These are phyloP conservation scores for Boletus pseudo-olivaceus DNA, from an alignment of 768 basidiomycete species.

Conservation along the genomic window DNA sequence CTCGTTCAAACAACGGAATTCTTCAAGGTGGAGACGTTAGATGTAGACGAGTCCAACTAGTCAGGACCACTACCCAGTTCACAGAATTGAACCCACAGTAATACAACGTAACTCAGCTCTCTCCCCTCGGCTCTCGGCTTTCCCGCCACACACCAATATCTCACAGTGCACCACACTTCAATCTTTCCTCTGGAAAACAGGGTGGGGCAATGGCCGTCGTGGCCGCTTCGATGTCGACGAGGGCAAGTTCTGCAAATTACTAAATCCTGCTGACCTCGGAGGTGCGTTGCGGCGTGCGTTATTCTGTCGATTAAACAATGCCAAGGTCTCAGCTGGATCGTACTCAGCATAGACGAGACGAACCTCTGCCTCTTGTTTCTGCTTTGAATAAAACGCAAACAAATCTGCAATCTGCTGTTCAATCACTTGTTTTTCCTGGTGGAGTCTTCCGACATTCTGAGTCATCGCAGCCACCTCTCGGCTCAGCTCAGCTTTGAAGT, in stretches of 20 bases:
- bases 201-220: slow-evolving; percentile 30
- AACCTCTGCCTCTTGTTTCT: slow-evolving; percentile 43
- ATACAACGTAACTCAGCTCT: slow-evolving; percentile 7
- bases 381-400: slow-evolving; percentile 69
- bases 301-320: slow-evolving; percentile 14
- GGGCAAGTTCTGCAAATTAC: slow-evolving; percentile 28
- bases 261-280: slow-evolving; percentile 18
- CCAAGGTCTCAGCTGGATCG: neutral
- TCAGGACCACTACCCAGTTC: too few species aligned
- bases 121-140: too few species aligned
- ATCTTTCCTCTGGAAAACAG: slow-evolving; percentile 24
- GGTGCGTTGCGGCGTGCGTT: slow-evolving; percentile 23
- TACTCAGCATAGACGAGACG: neutral
- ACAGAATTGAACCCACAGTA: neutral
- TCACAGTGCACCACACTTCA: slow-evolving; percentile 2
- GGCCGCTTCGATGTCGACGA: slow-evolving; percentile 19
- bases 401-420: slow-evolving; percentile 73
- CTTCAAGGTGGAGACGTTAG: neutral
- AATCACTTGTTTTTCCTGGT: slow-evolving; percentile 59
- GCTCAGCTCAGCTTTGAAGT: slow-evolving; percentile 79
- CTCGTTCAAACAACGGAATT: neutral
- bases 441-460: slow-evolving; percentile 65
- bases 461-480: slow-evolving; percentile 73
- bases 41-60: neutral
- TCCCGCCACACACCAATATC: neutral